A percentile compares a stretch with the other conserved stretches of the same genome.
Conservation (phyloP, 2,329 filamentous ascomycete species). For the Conoideocrella luteorostrata region DNA sequence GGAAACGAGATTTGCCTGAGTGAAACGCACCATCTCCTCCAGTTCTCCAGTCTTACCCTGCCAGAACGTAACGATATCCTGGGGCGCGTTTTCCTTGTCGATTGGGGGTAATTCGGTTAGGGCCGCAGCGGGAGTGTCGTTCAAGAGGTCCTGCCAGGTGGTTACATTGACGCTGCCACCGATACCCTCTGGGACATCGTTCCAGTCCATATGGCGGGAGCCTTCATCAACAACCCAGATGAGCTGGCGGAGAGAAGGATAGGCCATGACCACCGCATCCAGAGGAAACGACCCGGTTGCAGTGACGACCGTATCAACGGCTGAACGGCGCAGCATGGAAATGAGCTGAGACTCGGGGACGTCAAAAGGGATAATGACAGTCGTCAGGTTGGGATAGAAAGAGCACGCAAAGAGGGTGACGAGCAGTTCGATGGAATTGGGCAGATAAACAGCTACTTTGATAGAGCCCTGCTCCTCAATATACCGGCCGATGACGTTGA, state of each 20-base stretch:
- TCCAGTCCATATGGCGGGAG: conserved; percentile 92
- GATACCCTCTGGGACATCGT: conserved; percentile 72
- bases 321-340: conserved; percentile 64
- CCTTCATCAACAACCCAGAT: conserved; percentile 92
- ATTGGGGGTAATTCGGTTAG: conserved; percentile 60
- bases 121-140: conserved; percentile 55
- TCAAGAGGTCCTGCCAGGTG: conserved; percentile 89
- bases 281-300: conserved; percentile 83
- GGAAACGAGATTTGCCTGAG: conserved; percentile 78
- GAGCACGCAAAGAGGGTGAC: conserved; percentile 77
- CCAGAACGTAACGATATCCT: conserved; percentile 63
- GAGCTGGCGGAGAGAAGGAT: conserved; percentile 66
- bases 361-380: conserved; percentile 80
- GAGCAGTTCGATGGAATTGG: conserved; percentile 87
- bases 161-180: conserved; percentile 70
- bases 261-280: conserved; percentile 61
- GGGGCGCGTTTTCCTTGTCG: conserved; percentile 40
- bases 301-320: conserved; percentile 76
- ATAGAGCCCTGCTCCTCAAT: conserved; percentile 64
- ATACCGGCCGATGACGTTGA: conserved; percentile 78
- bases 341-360: conserved; percentile 62
- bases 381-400: conserved; percentile 74
- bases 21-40: conserved; percentile 74
- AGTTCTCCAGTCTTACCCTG: conserved; percentile 42
- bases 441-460: conserved; percentile 81